These are phyloP conservation scores for Fusarium sp. DNA, from an alignment of 2,329 filamentous ascomycete species.

Conservation along the genomic window DNA sequence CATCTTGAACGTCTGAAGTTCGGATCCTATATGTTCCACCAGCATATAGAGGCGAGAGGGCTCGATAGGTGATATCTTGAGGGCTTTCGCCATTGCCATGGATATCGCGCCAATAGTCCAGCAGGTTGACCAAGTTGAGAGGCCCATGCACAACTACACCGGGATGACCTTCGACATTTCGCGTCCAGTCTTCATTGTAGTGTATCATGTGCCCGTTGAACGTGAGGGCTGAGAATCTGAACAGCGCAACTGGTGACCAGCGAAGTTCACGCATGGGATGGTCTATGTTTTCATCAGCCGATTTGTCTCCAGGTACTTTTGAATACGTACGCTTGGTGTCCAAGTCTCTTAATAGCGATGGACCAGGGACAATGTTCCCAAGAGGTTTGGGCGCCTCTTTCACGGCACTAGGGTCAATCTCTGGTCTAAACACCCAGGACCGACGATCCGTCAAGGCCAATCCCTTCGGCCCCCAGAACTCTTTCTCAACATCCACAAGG, in stretches of 20 bases:
- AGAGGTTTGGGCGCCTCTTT: conserved; percentile 36
- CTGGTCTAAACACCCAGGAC: conserved; percentile 60
- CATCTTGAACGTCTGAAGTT: conserved; percentile 57
- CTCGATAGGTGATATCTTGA: conserved; percentile 70
- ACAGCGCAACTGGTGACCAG: conserved; percentile 67
- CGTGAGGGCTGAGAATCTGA: conserved; percentile 85
- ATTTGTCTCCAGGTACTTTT: fast-evolving
- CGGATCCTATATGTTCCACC: conserved; percentile 72
- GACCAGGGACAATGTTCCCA: conserved; percentile 27
- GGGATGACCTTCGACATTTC: conserved; percentile 73
- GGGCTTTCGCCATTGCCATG: conserved; percentile 47
- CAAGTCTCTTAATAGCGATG: conserved; percentile 46
- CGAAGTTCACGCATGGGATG: conserved; percentile 48
- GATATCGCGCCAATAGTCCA: conserved; percentile 73
- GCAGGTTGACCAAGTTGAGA: conserved; percentile 76
- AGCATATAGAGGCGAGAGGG: conserved; percentile 76
- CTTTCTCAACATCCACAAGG: conserved; percentile 72
- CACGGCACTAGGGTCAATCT: conserved; percentile 41
- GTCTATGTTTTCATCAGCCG: conserved; percentile 20
- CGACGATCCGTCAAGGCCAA: conserved; percentile 65
- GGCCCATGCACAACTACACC: conserved; percentile 83
- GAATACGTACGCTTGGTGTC: conserved; percentile 15
- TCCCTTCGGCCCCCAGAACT: conserved; percentile 63
- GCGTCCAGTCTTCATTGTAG: conserved; percentile 75
- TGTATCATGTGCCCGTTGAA: conserved; percentile 91